A percentile compares a stretch with the other conserved stretches of the same genome.
These are phyloP conservation scores for Solidago caesia DNA, from an alignment of 129 eudicot species.

Conservation along the genomic window DNA sequence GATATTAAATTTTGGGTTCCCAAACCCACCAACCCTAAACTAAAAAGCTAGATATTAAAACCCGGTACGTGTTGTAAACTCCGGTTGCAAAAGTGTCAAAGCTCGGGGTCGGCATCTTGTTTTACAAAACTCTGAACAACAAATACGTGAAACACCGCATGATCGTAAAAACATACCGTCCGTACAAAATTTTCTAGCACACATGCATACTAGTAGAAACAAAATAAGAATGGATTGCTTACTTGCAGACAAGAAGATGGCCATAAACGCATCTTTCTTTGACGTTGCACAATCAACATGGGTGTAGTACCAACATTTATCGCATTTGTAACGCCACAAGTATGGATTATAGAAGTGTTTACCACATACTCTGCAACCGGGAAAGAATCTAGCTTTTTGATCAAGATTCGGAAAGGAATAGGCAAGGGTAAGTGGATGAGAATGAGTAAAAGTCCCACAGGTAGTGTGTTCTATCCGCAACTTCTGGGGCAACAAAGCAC, in stretches of 20 bases:
- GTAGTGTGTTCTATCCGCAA: constrained; percentile 1
- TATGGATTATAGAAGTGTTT: too few relatives aligned
- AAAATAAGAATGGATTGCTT: neutral
- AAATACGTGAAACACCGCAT: too few relatives aligned
- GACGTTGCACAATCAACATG: constrained; percentile 17
- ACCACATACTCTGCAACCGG: neutral
- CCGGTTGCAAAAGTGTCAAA: too few relatives aligned
- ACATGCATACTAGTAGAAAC: too few relatives aligned
- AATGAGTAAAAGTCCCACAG: neutral
- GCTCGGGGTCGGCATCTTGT: too few relatives aligned
- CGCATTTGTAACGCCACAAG: constrained; percentile 19
- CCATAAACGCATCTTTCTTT: neutral
- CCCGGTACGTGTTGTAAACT: too few relatives aligned
- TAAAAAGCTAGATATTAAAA: too few relatives aligned
- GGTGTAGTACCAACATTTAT: constrained; percentile 8
- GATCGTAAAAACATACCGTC: too few relatives aligned
- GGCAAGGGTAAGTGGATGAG: constrained; percentile 22
- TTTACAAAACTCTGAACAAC: too few relatives aligned
- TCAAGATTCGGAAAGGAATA: constrained; percentile 11
- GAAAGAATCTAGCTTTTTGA: neutral
- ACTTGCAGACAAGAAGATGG: neutral
- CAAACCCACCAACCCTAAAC: too few relatives aligned
- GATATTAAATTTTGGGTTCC: too few relatives aligned
- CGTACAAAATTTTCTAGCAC: too few relatives aligned
- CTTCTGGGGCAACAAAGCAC: constrained; percentile 17